Evolutionary conservation across 352 stramenopile genomes (phyloP).

Genomic region (Phytophthora multivora): DNA sequence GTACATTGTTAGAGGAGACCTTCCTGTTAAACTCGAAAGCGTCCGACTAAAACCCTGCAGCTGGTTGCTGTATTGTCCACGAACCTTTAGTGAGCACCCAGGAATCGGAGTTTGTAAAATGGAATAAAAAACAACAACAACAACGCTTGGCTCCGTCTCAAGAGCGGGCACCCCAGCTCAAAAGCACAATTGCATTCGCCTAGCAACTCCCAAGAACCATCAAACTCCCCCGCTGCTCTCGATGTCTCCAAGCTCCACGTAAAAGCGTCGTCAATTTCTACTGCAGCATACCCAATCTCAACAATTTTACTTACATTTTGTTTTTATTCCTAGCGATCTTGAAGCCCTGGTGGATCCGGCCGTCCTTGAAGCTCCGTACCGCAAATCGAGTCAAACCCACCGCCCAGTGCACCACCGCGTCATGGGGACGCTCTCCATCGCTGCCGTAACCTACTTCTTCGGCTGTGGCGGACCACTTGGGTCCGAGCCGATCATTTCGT

Average conservation of each 20-base stretch:
- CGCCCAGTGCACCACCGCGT: conserved; percentile 31
- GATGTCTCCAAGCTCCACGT: conserved; percentile 9
- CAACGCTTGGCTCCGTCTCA: conserved; percentile 1
- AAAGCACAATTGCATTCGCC: conserved; percentile 16
- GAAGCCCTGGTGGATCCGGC: conserved; percentile 23
- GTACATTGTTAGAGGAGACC: too few relatives aligned
- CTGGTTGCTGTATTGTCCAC: not conserved
- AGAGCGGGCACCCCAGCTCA: not conserved
- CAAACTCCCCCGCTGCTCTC: not conserved
- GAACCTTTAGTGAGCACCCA: too few relatives aligned
- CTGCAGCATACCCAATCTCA: not conserved
- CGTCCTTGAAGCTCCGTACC: conserved; percentile 23
- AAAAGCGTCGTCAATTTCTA: not conserved
- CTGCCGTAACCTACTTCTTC: conserved; percentile 59
- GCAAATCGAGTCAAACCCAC: conserved; percentile 21
- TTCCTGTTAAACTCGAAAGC: too few relatives aligned
- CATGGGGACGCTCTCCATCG: conserved; percentile 44
- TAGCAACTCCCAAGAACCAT: not conserved
- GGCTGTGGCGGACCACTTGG: conserved; percentile 52
- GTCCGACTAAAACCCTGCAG: conserved; percentile 1
- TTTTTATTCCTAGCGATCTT: conserved; percentile 16
- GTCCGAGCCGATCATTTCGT: conserved; percentile 61
- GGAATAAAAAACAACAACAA: too few relatives aligned
- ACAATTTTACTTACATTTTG: not conserved
- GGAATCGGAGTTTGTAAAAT: too few relatives aligned